phyloP scores from a whole-genome alignment of 352 stramenopile genomes.

The Poterioochromonas sp. region DNA sequence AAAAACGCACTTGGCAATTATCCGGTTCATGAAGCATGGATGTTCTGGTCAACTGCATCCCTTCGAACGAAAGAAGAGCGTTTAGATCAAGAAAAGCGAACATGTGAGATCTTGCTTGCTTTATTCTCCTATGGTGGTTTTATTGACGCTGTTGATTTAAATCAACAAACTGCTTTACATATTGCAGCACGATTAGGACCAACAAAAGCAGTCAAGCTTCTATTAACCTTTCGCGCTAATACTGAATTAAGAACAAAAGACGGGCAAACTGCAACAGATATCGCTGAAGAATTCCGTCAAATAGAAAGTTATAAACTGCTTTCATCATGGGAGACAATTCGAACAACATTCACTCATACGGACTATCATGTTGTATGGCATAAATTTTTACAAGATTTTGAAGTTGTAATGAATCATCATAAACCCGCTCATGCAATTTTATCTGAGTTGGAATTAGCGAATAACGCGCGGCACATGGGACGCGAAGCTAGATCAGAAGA shows the following conservation, averaged over 20 bases:
- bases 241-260: neutral
- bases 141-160: neutral
- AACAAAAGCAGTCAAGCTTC: neutral
- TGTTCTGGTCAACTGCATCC: neutral
- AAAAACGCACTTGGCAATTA: constrained; percentile 9
- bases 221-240: constrained; percentile 21
- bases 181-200: constrained; percentile 15
- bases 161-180: constrained; percentile 17
- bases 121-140: neutral
- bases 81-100: constrained; percentile 11
- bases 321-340: constrained; percentile 10
- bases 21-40: constrained; percentile 26
- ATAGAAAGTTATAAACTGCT: neutral
- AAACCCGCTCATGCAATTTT: constrained; percentile 18
- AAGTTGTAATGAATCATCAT: neutral
- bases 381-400: constrained; percentile 28
- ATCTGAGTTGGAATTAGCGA: neutral
- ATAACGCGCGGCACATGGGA: neutral
- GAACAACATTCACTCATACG: neutral
- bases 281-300: neutral
- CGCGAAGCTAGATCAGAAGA: neutral
- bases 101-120: neutral
- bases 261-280: neutral
- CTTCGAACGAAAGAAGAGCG: neutral
- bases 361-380: constrained; percentile 18